A percentile compares a stretch with the other conserved stretches of the same genome.
These are phyloP conservation scores for Colletotrichum abscissum DNA, from an alignment of 2,329 filamentous ascomycete species.

Conservation along the genomic window DNA sequence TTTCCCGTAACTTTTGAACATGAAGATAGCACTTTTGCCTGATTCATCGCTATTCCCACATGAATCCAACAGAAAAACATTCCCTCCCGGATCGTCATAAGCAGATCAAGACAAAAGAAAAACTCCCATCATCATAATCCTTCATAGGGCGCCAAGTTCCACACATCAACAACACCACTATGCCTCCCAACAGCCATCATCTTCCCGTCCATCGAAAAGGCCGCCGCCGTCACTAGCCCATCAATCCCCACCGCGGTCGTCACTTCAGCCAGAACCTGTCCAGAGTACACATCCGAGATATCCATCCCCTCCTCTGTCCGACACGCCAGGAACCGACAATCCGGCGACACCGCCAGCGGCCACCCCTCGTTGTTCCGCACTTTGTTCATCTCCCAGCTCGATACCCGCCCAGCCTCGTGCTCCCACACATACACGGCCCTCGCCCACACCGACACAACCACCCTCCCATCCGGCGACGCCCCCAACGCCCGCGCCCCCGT, in stretches of 20 bases:
- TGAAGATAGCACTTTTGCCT: neutral
- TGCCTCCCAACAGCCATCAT: conserved; percentile 48
- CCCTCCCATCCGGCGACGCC: conserved; percentile 46
- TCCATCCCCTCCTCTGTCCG: conserved; percentile 56
- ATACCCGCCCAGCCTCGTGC: conserved; percentile 45
- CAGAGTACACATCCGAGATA: conserved; percentile 50
- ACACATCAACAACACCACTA: conserved; percentile 48
- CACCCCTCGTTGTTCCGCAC: conserved; percentile 51
- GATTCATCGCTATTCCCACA: neutral
- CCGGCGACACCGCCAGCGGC: conserved; percentile 52
- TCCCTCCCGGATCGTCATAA: neutral
- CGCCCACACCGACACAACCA: conserved; percentile 53
- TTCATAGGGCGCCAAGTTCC: conserved; percentile 38
- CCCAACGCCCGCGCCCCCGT: conserved; percentile 46
- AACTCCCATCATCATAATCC: neutral
- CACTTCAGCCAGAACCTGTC: conserved; percentile 44
- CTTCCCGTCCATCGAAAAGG: conserved; percentile 46
- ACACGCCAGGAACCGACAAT: conserved; percentile 50
- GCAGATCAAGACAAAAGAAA: neutral
- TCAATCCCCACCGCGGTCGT: conserved; percentile 29
- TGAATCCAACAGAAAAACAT: neutral
- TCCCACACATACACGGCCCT: conserved; percentile 51
- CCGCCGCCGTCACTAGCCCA: conserved; percentile 47
- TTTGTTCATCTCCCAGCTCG: conserved; percentile 48
- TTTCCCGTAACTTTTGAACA: neutral